Evolutionary conservation across 2,329 filamentous ascomycete genomes (phyloP), one percentile per base, ranked within the genome.

Genomic region (Pseudogymnoascus sp.): DNA sequence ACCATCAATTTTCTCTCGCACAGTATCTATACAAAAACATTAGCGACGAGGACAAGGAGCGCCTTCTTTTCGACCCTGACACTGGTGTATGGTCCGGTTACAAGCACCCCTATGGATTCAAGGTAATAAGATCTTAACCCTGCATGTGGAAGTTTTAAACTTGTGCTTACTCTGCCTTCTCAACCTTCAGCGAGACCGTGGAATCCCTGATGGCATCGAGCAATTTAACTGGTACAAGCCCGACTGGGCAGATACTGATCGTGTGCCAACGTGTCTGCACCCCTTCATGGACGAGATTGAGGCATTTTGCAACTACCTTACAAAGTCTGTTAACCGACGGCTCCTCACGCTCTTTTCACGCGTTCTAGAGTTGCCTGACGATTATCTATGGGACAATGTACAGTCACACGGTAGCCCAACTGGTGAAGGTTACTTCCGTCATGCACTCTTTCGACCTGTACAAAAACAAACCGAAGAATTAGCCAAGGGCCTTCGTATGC

Each of bases 171-270:
- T 53, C 3, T 21, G 17, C 31, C 31, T 42, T 61, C 60, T 17
- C 53, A 19, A 35, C 17, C 26, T 13, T 15, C 47, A 78, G 76
- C 77, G 78, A 60, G 69, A 76, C 28, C 75, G 73, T 2, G 78
- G 76, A 2, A 68, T 73, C 9, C 69, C 74, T 17, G 80, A 82
- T 66, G 79, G 79, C 4, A 82, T 82, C 63, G 80, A 82, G 67
- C 80, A 82, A 66, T 82, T 82, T 72, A 82, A 82, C 72, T 82
- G 77, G 76, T 82, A 82, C 71, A 76, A 74, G 23, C 70, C 69
- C 0, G 79, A 82, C 57, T 81, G 77, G 76, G 71, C 77, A 64
- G 71, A 78, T 64, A 66, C 71, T 21, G 69, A 75, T 59, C 82
- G 77, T 7, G 72, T 76, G 0, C 80, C 80, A 2, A 74, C 64